Percentiles rank a stretch among this genome's conserved stretches.
These are phyloP conservation scores for Rhynchosporium secalis DNA, from an alignment of 2,329 filamentous ascomycete species.

Conservation along the genomic window DNA sequence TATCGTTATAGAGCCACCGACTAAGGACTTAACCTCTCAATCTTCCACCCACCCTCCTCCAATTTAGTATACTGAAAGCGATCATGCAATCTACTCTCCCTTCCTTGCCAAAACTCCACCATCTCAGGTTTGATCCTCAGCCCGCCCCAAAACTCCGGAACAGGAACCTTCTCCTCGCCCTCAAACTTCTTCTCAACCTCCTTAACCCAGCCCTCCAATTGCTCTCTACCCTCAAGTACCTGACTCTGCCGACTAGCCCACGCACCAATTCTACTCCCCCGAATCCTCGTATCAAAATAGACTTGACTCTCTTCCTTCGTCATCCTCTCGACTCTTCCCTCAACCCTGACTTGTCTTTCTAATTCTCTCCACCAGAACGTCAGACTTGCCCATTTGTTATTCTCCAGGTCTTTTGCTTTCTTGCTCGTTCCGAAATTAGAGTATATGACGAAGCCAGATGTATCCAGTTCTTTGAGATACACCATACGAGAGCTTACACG, in stretches of 20 bases:
- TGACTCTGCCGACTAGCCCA: slow-evolving; percentile 91
- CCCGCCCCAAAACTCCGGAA: slow-evolving; percentile 94
- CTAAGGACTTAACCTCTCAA: slow-evolving; percentile 74
- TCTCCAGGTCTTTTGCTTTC: slow-evolving; percentile 66
- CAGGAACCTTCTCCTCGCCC: slow-evolving; percentile 75
- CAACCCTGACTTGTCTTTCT: slow-evolving; percentile 88
- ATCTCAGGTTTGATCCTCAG: slow-evolving; percentile 80
- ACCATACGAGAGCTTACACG: slow-evolving; percentile 83
- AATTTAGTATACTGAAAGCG: slow-evolving; percentile 80
- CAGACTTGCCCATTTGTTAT: slow-evolving; percentile 76
- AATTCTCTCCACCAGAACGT: slow-evolving; percentile 88
- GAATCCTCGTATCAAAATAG: slow-evolving; percentile 67
- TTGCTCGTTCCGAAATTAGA: slow-evolving; percentile 82
- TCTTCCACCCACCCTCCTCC: slow-evolving; percentile 56
- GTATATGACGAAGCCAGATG: slow-evolving; percentile 83
- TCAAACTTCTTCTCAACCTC: slow-evolving; percentile 77
- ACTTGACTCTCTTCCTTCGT: slow-evolving; percentile 68
- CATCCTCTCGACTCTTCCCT: slow-evolving; percentile 72
- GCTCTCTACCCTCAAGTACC: slow-evolving; percentile 68
- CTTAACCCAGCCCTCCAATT: slow-evolving; percentile 74
- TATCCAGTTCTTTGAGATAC: slow-evolving; percentile 93
- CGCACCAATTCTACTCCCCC: slow-evolving; percentile 82
- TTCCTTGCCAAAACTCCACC: slow-evolving; percentile 96
- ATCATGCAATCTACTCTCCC: slow-evolving; percentile 88
- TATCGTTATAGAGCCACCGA: neutral